Evolutionary conservation across 2,329 filamentous ascomycete genomes (phyloP), one percentile per base, ranked within the genome.

Genomic region (Cercospora sp.): DNA sequence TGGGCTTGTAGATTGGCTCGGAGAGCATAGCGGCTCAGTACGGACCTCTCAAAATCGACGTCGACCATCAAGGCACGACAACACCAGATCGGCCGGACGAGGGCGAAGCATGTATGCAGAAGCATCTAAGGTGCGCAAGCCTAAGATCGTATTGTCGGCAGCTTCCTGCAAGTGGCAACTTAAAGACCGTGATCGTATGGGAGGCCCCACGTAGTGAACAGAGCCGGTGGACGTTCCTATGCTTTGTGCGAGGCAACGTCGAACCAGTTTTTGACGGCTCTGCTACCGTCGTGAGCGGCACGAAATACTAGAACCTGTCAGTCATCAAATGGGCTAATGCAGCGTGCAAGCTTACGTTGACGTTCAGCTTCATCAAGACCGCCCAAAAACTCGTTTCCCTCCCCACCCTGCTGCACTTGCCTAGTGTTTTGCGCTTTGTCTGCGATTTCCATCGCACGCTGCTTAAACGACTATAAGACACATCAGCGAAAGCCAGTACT

Each of bases 331-430:
- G 18, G 26, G 10, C 12, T 5, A 7, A 26, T 26, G 45, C 5
- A 51, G 5, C 26, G 5, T 7, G 5, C 18, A 51, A 12, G 42
- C 63, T 60, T 31, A 68, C 66, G 75, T 68, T 86, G 86, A 73
- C 94, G 86, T 82, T 99, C 95, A 79, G 89, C 93, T 82, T 98
- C 94, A 76, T 98, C 95, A 65, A 99, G 80, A 0, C 94, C 93
- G 31, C 91, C 85, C 74, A 97, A 82, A 74, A 98, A 98, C 73
- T 97, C 94, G 10, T 90, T 90, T 12, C 62, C 48, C 3, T 36
- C 62, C 5, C 62, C 48, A n/a, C 69, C 74, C 33, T 69, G 72
- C 36, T 72, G 73, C 45, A 68, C 70, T 7, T 67, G 72, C 9
- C 90, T 88, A 3, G 91, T 90, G 80, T 97, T 97, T 73, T 94